phyloP scores from a whole-genome alignment of 345 rosid species.

The Luvunga scandens region DNA sequence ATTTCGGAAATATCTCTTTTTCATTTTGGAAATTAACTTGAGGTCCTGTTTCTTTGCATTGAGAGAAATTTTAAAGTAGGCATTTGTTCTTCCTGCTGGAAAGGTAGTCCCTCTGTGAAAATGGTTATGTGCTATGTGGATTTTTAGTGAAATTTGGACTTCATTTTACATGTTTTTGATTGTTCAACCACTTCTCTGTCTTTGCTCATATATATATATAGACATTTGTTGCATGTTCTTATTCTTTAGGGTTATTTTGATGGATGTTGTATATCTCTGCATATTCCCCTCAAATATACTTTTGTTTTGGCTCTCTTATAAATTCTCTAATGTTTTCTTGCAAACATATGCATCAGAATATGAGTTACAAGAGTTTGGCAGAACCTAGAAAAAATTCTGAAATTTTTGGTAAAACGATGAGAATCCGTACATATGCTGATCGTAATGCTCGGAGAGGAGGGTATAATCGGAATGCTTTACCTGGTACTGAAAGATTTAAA shows the following conservation, averaged over 20 bases:
- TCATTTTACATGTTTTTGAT: neutral
- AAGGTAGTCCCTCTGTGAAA: neutral
- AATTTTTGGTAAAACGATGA: slow-evolving; percentile 29
- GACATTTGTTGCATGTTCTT: neutral
- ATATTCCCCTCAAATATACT: neutral
- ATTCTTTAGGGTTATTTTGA: neutral
- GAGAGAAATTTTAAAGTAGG: neutral
- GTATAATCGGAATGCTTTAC: slow-evolving; percentile 33
- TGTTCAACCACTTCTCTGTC: neutral
- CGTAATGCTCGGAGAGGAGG: slow-evolving; percentile 47
- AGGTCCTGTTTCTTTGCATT: neutral
- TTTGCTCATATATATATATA: too few relatives aligned
- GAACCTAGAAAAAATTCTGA: slow-evolving; percentile 36
- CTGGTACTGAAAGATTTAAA: slow-evolving; percentile 29
- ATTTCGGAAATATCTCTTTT: neutral
- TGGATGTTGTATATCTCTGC: neutral
- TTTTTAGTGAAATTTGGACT: neutral
- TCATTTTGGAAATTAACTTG: neutral
- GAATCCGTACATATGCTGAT: slow-evolving; percentile 29
- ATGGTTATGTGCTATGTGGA: neutral
- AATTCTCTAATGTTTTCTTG: slow-evolving; percentile 14
- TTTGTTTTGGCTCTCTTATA: neutral
- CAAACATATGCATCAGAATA: slow-evolving; percentile 39
- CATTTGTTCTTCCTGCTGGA: neutral
- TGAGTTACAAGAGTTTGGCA: slow-evolving; percentile 30